Evolutionary conservation across 345 rosid species (phyloP).

Genomic region (Rubroshorea leprosula): DNA sequence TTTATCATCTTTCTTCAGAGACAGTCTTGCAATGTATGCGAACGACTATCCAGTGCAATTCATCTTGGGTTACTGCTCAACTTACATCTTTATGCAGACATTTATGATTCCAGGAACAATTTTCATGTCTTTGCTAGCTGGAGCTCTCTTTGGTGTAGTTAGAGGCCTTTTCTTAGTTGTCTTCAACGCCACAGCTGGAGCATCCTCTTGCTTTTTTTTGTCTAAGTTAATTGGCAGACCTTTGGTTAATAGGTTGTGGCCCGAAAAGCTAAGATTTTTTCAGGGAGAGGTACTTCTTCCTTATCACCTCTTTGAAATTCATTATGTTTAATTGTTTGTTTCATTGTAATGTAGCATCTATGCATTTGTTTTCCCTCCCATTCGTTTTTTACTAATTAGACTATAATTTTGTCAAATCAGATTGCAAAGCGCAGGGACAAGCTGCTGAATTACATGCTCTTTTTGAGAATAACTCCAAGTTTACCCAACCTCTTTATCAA

Average conservation of each 20-base stretch:
- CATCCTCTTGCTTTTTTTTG: slow-evolving; percentile 85
- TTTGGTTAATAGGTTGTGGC: slow-evolving; percentile 88
- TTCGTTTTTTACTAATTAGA: neutral
- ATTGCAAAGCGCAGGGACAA: slow-evolving; percentile 84
- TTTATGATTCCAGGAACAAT: slow-evolving; percentile 99
- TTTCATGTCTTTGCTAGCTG: slow-evolving; percentile 97
- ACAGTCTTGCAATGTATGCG: slow-evolving; percentile 69
- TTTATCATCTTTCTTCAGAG: slow-evolving; percentile 43
- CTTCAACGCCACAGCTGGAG: slow-evolving; percentile 91
- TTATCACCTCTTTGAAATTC: neutral
- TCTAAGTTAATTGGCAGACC: slow-evolving; percentile 96
- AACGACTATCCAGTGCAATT: slow-evolving; percentile 73
- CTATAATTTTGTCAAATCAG: slow-evolving; percentile 30
- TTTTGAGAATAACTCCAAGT: slow-evolving; percentile 89
- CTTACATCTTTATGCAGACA: slow-evolving; percentile 98
- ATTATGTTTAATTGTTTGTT: neutral
- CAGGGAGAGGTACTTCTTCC: slow-evolving; percentile 70
- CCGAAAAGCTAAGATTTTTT: slow-evolving; percentile 88
- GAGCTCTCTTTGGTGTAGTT: slow-evolving; percentile 89
- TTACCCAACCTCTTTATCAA: slow-evolving; percentile 94
- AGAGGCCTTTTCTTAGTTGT: slow-evolving; percentile 86
- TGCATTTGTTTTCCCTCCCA: neutral
- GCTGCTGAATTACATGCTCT: slow-evolving; percentile 94
- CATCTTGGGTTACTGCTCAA: slow-evolving; percentile 88
- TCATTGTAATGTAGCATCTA: neutral